A percentile compares a stretch with the other conserved stretches of the same genome.
These are phyloP conservation scores for Mycena floridula DNA, from an alignment of 768 basidiomycete species.

Conservation along the genomic window DNA sequence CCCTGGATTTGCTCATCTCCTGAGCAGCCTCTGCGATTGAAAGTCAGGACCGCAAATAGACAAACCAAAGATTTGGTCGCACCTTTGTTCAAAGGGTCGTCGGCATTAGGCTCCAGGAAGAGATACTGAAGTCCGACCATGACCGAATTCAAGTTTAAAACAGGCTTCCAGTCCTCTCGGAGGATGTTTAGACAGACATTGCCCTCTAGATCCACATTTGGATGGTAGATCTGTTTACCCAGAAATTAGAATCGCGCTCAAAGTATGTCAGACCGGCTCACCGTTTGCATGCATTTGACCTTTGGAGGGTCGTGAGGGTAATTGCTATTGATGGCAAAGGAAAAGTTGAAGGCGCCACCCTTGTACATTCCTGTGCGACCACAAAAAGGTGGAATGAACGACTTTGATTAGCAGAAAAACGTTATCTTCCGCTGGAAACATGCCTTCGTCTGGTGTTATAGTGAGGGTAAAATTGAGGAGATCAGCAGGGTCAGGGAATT, in stretches of 20 bases:
- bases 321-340: constrained; percentile 93
- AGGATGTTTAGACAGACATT: constrained; percentile 98
- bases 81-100: constrained; percentile 99
- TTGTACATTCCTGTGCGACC: constrained; percentile 86
- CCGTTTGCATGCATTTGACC: constrained; percentile 94
- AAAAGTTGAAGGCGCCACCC: constrained; percentile 89
- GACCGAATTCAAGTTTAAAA: constrained; percentile 93
- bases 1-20: constrained; percentile 86
- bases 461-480: constrained; percentile 95
- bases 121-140: constrained; percentile 98
- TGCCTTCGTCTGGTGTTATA: constrained; percentile 96
- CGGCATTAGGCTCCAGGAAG: constrained; percentile 97
- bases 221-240: constrained; percentile 87
- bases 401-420: not conserved
- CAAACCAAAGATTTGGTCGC: constrained; percentile 15
- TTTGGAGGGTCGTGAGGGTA: constrained; percentile 99
- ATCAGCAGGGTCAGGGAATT: constrained; percentile 89
- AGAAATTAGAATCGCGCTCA: not conserved
- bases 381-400: not conserved
- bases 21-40: constrained; percentile 78
- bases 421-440: constrained; percentile 12
- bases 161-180: constrained; percentile 99
- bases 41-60: constrained; percentile 6
- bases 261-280: too few relatives aligned
- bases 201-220: constrained; percentile 96